Base-by-base conservation (phyloP, 176 grass and related monocot species). In the Eremochloa ophiuroides region DNA sequence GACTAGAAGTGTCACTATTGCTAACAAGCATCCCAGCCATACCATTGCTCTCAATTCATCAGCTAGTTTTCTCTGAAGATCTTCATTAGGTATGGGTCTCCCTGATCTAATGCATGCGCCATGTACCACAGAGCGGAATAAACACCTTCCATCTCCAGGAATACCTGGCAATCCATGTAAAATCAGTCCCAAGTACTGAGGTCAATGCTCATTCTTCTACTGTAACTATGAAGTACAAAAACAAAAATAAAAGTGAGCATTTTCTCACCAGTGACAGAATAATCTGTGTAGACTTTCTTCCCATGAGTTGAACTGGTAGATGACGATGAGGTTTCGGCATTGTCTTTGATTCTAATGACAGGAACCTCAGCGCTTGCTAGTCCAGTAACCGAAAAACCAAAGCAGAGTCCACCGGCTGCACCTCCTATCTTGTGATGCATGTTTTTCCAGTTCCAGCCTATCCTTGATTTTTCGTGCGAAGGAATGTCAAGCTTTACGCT, bases 141-240 rank as follows among this genome's bases (percentile, higher is more conserved):
- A 83, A 53, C 94, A 97, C 63, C 94, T 87, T 71, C 91, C 94
- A 83, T 99, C 93, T 85, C 96, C 96, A 62, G 96, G 93, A 79
- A 95, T 99, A 6, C 91, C 96, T 95, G 18, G 17, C 22, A 73
- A 63, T 78, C 40, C 60, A 91, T 27, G 40, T 75, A 83, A 84
- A 84, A 83, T 71, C 26, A 75, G 17, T 50, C 17, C 37, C 60
- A 46, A 43, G 18, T 8, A 35, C 25, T 73, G 34, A 81, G 23
- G 14, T 14, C 16, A 51, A 59, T 53, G 46, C 10, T 11, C 10
- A 56, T 75, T 74, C 12, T 37, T 34, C 44, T 74, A 15, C 37
- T 35, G 2, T n/a, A 63, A 20, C 17, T 62, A 44, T 22, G 0
- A 63, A 78, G 1, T 25, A 37, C 38, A 65, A 2, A 26, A 51